Conservation (phyloP, 495 filamentous ascomycete genomes). For the Xylaria telfairii region DNA sequence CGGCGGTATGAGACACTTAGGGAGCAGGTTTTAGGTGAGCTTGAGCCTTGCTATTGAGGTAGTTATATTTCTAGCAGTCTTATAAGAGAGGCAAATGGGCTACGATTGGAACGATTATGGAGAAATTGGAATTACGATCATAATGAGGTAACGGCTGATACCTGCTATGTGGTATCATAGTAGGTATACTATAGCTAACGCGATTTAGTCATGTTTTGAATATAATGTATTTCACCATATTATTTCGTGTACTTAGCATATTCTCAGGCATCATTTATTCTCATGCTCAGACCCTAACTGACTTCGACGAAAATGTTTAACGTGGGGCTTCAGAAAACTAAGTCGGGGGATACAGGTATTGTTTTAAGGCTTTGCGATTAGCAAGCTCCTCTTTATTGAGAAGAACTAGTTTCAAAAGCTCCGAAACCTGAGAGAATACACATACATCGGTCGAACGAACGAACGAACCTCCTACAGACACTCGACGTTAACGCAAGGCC, state of each 20-base stretch:
- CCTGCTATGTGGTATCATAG: not conserved
- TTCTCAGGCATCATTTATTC: not conserved
- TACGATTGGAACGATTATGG: not conserved
- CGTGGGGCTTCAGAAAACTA: not conserved
- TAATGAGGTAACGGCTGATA: not conserved
- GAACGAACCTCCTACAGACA: not conserved
- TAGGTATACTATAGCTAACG: not conserved
- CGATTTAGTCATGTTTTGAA: not conserved
- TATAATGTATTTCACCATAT: not conserved
- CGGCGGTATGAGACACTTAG: conserved; percentile 55
- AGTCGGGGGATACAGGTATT: not conserved
- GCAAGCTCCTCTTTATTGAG: conserved; percentile 6
- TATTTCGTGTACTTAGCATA: not conserved
- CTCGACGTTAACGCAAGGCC: not conserved
- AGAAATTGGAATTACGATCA: not conserved
- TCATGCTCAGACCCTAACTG: not conserved
- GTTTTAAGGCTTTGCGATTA: not conserved
- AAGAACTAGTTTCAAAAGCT: not conserved
- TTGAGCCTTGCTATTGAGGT: not conserved
- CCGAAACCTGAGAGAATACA: conserved; percentile 1
- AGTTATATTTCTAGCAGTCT: not conserved
- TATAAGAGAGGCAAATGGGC: not conserved
- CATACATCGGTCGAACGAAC: not conserved
- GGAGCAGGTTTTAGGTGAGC: conserved; percentile 48
- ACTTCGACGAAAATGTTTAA: not conserved